phyloP scores from a whole-genome alignment of 768 basidiomycete species.

The Panaeolus papilionaceus region DNA sequence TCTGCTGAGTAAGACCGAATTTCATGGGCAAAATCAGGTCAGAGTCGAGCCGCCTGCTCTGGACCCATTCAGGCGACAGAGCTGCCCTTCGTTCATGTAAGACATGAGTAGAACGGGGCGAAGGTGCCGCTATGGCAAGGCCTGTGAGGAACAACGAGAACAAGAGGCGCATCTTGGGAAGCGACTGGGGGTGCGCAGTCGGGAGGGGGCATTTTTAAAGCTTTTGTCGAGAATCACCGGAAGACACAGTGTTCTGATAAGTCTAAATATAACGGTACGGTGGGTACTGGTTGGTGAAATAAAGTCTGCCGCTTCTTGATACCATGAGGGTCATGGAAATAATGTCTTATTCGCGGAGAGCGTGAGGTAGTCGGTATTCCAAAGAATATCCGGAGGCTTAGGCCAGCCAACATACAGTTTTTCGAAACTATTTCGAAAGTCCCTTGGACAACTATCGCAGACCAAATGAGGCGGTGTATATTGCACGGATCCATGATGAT shows the following conservation, averaged over 20 bases:
- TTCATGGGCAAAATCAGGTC: slow-evolving; percentile 48
- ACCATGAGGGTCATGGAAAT: not conserved
- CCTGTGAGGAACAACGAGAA: slow-evolving; percentile 19
- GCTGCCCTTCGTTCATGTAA: slow-evolving; percentile 36
- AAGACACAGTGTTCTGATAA: not conserved
- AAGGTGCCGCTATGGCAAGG: slow-evolving; percentile 27
- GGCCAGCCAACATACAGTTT: not conserved
- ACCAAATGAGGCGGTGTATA: not conserved
- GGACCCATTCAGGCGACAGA: slow-evolving; percentile 34
- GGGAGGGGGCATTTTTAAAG: not conserved
- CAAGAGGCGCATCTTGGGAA: slow-evolving; percentile 20
- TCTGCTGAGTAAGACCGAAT: slow-evolving; percentile 54
- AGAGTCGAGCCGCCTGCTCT: slow-evolving; percentile 31
- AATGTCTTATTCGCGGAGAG: not conserved
- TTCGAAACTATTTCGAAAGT: not conserved
- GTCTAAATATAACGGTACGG: not conserved
- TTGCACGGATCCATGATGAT: not conserved
- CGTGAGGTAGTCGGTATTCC: not conserved
- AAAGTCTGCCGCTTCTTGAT: not conserved
- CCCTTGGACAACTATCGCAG: not conserved
- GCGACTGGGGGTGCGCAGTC: not conserved
- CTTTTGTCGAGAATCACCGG: not conserved
- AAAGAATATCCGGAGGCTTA: not conserved
- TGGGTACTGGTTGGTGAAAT: not conserved
- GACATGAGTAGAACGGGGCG: slow-evolving; percentile 32